Percentiles rank a stretch among this genome's conserved stretches.
phyloP scores from a whole-genome alignment of 1,284 basidiomycete species.

The Gomphus sp. region DNA sequence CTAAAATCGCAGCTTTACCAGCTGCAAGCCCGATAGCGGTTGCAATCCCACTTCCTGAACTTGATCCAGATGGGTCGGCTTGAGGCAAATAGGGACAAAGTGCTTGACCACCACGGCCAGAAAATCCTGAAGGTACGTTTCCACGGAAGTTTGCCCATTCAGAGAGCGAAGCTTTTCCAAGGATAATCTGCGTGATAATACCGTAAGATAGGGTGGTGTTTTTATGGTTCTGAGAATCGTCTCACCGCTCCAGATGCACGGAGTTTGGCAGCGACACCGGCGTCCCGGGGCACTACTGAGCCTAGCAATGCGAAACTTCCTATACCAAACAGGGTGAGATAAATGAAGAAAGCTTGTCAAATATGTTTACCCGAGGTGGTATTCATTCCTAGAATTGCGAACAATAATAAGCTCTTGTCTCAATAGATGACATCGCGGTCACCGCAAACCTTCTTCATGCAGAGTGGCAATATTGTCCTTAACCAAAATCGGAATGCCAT shows the following conservation, averaged over 20 bases:
- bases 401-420: neutral
- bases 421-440: too few species aligned
- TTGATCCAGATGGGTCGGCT: constrained; percentile 16
- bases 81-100: constrained; percentile 29
- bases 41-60: constrained; percentile 15
- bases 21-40: constrained; percentile 15
- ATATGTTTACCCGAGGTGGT: constrained; percentile 11
- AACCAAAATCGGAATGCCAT: constrained; percentile 26
- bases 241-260: constrained; percentile 30
- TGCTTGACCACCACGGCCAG: constrained; percentile 31
- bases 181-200: constrained; percentile 11
- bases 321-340: neutral
- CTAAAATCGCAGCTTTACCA: neutral
- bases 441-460: constrained; percentile 13
- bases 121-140: constrained; percentile 26
- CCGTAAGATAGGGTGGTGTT: neutral
- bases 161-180: constrained; percentile 22
- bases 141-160: constrained; percentile 24
- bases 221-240: neutral
- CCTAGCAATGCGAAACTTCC: constrained; percentile 33
- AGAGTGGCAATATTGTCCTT: constrained; percentile 28
- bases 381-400: constrained; percentile 10
- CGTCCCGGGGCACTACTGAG: constrained; percentile 33
- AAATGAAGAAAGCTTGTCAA: neutral
- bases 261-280: constrained; percentile 27